These are phyloP conservation scores for Hydrangea macrophylla DNA, from an alignment of 148 eudicot genomes.

Conservation along the genomic window DNA sequence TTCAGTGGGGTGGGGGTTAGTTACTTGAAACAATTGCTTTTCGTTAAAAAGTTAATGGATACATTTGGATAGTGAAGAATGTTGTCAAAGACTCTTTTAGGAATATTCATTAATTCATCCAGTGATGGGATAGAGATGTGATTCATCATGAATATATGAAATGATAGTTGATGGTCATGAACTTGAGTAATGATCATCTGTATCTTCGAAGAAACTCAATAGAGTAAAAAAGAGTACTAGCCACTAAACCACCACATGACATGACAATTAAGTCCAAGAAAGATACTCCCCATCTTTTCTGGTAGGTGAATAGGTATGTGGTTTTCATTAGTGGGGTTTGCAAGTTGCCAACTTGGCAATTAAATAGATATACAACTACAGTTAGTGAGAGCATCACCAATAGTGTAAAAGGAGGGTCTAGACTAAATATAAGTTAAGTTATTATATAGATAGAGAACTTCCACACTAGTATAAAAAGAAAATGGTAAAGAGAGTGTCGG, in stretches of 20 bases:
- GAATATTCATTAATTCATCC: background rate
- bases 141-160: background rate
- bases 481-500: too few species aligned
- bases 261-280: background rate
- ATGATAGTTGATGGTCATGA: background rate
- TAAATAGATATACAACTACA: background rate
- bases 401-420: too few species aligned
- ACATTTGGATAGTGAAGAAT: background rate
- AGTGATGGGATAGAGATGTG: background rate
- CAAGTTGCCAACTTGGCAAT: constrained; percentile 1
- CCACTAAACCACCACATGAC: too few species aligned
- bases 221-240: background rate
- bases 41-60: background rate
- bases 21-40: background rate
- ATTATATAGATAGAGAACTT: too few species aligned
- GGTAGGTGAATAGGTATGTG: background rate
- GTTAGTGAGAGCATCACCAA: too few species aligned
- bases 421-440: too few species aligned
- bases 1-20: background rate
- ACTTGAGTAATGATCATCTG: background rate
- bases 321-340: background rate
- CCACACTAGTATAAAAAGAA: too few species aligned
- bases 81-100: background rate
- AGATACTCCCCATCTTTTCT: background rate
- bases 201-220: background rate